Conservation (phyloP, 108 stramenopile genomes). For the Cylindrotheca closterium region DNA sequence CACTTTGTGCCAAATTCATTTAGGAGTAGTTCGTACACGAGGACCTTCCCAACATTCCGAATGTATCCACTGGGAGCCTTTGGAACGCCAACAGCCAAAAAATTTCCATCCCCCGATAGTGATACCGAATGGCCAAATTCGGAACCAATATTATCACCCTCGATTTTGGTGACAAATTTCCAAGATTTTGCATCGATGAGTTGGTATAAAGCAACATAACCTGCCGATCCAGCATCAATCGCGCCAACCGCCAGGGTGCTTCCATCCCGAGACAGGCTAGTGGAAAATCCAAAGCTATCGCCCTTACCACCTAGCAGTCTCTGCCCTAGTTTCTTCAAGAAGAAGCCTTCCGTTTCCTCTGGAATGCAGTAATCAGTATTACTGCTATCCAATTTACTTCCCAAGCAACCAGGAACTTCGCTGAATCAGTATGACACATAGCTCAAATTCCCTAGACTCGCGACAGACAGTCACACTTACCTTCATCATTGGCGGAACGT, state of each 20-base stretch:
- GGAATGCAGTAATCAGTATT: conserved; percentile 19
- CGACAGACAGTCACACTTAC: too few relatives aligned
- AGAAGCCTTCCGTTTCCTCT: background rate
- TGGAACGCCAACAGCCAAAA: conserved; percentile 1
- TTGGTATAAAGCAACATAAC: background rate
- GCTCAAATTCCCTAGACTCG: too few relatives aligned
- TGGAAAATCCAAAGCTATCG: background rate
- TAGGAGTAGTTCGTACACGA: background rate
- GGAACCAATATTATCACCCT: background rate
- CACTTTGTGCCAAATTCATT: background rate
- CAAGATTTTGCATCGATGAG: background rate
- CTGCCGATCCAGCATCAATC: background rate
- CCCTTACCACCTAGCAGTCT: background rate
- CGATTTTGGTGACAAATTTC: background rate
- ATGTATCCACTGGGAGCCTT: background rate
- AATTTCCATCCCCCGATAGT: conserved; percentile 3
- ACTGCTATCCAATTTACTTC: conserved; percentile 5
- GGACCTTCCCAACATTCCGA: background rate
- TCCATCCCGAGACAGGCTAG: background rate
- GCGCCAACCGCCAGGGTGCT: background rate
- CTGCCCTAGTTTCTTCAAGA: background rate
- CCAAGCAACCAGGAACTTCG: conserved; percentile 32
- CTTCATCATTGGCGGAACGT: conserved; percentile 13
- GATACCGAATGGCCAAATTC: conserved; percentile 8
- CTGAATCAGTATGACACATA: too few relatives aligned